Conservation (phyloP, 257 asterid species). For the Coffea eugenioides region DNA sequence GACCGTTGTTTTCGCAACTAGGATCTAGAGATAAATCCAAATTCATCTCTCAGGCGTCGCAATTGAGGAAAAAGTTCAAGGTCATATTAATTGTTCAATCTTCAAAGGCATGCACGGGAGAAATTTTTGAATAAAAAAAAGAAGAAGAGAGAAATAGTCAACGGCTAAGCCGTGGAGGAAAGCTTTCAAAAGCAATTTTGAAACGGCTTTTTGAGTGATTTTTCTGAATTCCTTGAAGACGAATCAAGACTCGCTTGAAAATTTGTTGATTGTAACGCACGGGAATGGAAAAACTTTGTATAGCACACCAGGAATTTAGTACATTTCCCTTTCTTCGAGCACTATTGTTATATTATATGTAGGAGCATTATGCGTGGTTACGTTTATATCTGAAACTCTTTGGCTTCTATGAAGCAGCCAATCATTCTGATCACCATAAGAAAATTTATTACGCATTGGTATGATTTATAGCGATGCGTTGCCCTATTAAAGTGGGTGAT, state of each 20-base stretch:
- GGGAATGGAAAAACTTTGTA: not conserved
- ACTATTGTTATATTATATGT: no score
- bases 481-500: slow-evolving; percentile 10
- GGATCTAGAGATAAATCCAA: not conserved
- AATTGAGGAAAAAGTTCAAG: no score
- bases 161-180: not conserved
- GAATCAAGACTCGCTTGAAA: not conserved
- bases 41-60: not conserved
- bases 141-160: not conserved
- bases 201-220: not conserved
- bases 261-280: slow-evolving; percentile 5
- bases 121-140: not conserved
- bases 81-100: no score
- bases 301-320: not conserved
- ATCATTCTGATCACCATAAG: slow-evolving; percentile 22
- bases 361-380: slow-evolving; percentile 12
- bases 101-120: not conserved
- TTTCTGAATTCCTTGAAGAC: not conserved
- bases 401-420: slow-evolving; percentile 9
- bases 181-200: not conserved
- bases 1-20: not conserved
- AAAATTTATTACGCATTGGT: slow-evolving; percentile 22
- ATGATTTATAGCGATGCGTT: slow-evolving; percentile 21
- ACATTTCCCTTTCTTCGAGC: not conserved
- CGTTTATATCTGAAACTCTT: slow-evolving; percentile 18